These are phyloP conservation scores for Withania somnifera DNA, from an alignment of 305 asterid genomes.

Conservation along the genomic window DNA sequence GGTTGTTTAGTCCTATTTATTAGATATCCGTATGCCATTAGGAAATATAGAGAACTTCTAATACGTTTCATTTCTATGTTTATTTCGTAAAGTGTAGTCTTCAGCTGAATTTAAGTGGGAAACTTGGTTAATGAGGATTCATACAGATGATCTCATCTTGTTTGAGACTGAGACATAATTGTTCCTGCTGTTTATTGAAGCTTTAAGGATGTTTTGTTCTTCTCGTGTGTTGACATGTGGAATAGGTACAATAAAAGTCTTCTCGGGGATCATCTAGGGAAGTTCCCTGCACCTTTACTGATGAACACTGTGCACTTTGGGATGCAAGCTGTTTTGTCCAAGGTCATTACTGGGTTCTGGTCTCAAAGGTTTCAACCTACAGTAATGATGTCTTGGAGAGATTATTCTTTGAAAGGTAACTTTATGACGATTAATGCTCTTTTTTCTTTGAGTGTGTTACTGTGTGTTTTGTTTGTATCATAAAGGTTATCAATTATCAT, in stretches of 20 bases:
- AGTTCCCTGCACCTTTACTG: slow-evolving; percentile 88
- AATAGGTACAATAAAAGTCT: slow-evolving; percentile 26
- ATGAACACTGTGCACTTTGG: slow-evolving; percentile 85
- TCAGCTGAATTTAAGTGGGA: neutral
- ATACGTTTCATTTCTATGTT: too few species aligned
- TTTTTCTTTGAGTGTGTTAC: neutral
- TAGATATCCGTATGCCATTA: neutral
- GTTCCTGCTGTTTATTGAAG: neutral
- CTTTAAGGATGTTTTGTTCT: neutral
- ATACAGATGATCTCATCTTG: neutral
- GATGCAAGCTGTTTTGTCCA: slow-evolving; percentile 91
- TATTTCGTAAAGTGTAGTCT: neutral
- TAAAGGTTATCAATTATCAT: neutral
- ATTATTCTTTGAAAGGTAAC: slow-evolving; percentile 79
- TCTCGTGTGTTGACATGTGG: neutral
- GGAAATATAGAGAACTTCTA: neutral
- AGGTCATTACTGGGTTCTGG: slow-evolving; percentile 83
- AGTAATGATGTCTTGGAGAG: slow-evolving; percentile 71
- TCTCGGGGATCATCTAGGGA: slow-evolving; percentile 83
- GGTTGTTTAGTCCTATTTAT: neutral
- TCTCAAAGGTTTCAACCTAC: slow-evolving; percentile 62
- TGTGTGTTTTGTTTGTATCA: neutral
- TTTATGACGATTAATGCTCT: neutral
- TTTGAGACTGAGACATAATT: neutral
- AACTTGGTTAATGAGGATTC: neutral